Conservation (phyloP, 805 yeast genomes). For the Barnettozyma salicaria region DNA sequence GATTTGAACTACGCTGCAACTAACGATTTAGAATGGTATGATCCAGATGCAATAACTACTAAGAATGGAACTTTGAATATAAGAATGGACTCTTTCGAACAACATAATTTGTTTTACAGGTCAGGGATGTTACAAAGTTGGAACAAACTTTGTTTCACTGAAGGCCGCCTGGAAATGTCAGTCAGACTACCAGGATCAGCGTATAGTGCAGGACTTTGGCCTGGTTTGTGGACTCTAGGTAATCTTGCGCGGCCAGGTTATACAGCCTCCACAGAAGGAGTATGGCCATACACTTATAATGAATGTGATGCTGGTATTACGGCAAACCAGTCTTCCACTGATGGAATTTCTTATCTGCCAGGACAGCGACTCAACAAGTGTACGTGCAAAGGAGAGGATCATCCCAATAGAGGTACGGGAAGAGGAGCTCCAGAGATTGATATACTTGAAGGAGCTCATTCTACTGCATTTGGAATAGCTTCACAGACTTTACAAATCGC, state of each 20-base stretch:
- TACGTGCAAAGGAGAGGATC: slow-evolving; percentile 77
- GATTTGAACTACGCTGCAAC: slow-evolving; percentile 85
- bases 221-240: slow-evolving; percentile 94
- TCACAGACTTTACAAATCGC: slow-evolving; percentile 93
- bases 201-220: slow-evolving; percentile 82
- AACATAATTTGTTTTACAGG: slow-evolving; percentile 75
- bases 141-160: slow-evolving; percentile 87
- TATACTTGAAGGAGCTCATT: slow-evolving; percentile 78
- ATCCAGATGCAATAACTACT: slow-evolving; percentile 84
- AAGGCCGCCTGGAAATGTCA: slow-evolving; percentile 72
- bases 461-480: slow-evolving; percentile 53
- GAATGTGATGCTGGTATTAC: slow-evolving; percentile 92
- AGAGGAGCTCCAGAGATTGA: slow-evolving; percentile 97
- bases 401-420: slow-evolving; percentile 82
- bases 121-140: slow-evolving; percentile 91
- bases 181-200: slow-evolving; percentile 79
- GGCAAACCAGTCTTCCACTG: slow-evolving; percentile 84
- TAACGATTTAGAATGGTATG: slow-evolving; percentile 88
- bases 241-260: slow-evolving; percentile 91
- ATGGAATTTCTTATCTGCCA: slow-evolving; percentile 80
- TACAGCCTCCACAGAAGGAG: slow-evolving; percentile 81
- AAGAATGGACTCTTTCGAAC: slow-evolving; percentile 74
- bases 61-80: slow-evolving; percentile 62
- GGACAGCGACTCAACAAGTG: slow-evolving; percentile 78
- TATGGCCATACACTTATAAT: slow-evolving; percentile 91